Conservation (phyloP, 441 rosid genomes). For the Theobroma grandiflorum region DNA sequence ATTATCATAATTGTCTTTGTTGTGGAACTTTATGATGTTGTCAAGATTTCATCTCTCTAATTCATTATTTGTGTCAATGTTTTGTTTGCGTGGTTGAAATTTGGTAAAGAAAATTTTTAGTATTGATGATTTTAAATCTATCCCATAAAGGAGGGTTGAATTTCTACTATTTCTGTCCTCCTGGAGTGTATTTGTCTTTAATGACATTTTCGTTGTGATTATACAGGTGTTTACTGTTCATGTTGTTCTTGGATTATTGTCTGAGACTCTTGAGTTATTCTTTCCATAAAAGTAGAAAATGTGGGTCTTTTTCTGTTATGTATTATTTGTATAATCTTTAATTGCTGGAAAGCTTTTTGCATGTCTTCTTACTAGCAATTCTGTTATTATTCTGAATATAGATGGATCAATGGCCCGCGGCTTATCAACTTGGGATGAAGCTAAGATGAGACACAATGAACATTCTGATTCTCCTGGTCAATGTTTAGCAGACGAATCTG, state of each 20-base stretch:
- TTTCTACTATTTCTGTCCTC: neutral
- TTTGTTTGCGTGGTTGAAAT: neutral
- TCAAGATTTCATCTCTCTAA: neutral
- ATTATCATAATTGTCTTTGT: neutral
- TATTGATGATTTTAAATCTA: neutral
- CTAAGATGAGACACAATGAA: constrained; percentile 25
- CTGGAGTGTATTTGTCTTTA: neutral
- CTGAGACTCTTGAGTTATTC: neutral
- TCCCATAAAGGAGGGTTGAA: neutral
- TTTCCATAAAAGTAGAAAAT: neutral
- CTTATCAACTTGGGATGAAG: constrained; percentile 44
- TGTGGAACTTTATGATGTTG: neutral
- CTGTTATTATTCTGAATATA: constrained; percentile 30
- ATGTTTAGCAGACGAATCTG: constrained; percentile 37
- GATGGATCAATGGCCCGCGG: constrained; percentile 49
- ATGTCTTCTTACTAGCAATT: constrained; percentile 16
- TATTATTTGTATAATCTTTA: constrained; percentile 8
- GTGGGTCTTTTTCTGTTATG: neutral
- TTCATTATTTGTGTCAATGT: neutral
- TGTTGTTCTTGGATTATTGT: neutral
- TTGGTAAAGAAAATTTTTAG: neutral
- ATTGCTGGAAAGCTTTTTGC: neutral
- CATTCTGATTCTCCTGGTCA: constrained; percentile 42
- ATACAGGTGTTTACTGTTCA: neutral
- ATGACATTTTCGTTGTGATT: neutral